These are phyloP conservation scores for Monoraphidium neglectum DNA, from an alignment of 139 green algal species.

Conservation along the genomic window DNA sequence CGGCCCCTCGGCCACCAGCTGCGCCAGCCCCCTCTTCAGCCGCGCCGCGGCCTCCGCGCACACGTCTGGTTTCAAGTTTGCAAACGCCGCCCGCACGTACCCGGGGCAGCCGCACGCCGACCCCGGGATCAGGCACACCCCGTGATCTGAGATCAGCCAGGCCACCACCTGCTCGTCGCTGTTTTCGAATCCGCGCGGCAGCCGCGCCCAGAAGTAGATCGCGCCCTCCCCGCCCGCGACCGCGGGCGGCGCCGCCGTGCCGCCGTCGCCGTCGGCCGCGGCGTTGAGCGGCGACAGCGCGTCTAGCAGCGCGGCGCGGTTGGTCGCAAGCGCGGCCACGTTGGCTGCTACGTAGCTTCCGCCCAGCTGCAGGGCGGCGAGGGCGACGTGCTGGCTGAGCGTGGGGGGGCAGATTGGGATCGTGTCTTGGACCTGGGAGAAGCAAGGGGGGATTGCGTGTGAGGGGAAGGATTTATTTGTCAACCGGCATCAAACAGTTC, in stretches of 20 bases:
- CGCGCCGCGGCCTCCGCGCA: slow-evolving; percentile 69
- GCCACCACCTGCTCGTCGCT: slow-evolving; percentile 79
- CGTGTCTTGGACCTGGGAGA: slow-evolving; percentile 80
- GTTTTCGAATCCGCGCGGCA: slow-evolving; percentile 56
- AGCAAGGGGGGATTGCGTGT: too few species aligned
- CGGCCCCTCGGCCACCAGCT: slow-evolving; percentile 61
- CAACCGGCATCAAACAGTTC: too few species aligned
- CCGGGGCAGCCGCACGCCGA: slow-evolving; percentile 70
- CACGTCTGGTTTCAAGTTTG: slow-evolving; percentile 69
- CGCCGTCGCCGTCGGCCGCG: slow-evolving; percentile 4
- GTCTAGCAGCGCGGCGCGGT: slow-evolving; percentile 58
- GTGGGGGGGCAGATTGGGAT: slow-evolving; percentile 88
- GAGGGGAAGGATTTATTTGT: too few species aligned
- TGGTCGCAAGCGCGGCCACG: slow-evolving; percentile 31
- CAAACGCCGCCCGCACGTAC: slow-evolving; percentile 75
- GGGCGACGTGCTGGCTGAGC: slow-evolving; percentile 74
- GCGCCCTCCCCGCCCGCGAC: slow-evolving; percentile 81
- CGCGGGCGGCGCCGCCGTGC: slow-evolving; percentile 3
- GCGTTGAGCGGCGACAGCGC: slow-evolving; percentile 70
- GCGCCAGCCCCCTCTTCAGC: slow-evolving; percentile 70
- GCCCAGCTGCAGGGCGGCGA: slow-evolving; percentile 60
- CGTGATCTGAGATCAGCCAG: slow-evolving; percentile 83
- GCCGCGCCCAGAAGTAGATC: slow-evolving; percentile 90
- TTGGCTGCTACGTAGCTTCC: slow-evolving; percentile 54
- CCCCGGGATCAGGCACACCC: slow-evolving; percentile 91